A percentile compares a stretch with the other conserved stretches of the same genome.
Conservation (phyloP, 2,329 filamentous ascomycete species). For the Trichoderma sp. region DNA sequence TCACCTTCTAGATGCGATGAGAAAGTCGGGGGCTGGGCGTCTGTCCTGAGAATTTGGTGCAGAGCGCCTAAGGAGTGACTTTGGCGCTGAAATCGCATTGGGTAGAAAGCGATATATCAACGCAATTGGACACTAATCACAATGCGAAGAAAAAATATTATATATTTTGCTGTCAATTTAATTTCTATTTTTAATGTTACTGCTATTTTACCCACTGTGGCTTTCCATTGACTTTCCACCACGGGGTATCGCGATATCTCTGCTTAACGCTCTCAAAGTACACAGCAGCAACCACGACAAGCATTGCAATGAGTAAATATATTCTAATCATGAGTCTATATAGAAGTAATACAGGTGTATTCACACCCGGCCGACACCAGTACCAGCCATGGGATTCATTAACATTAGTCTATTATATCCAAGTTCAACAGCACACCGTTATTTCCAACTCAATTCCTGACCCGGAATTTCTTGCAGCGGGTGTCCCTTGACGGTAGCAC, state of each 20-base stretch:
- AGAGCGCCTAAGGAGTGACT: conserved; percentile 30
- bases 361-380: neutral
- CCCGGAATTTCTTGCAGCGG: conserved; percentile 37
- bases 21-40: conserved; percentile 31
- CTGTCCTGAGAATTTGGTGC: conserved; percentile 27
- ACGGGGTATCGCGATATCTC: neutral
- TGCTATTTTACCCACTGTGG: neutral
- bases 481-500: conserved; percentile 40
- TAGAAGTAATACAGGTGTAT: neutral
- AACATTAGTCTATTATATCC: conserved; percentile 18
- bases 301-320: neutral
- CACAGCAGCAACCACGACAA: neutral
- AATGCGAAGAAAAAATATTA: too few relatives aligned
- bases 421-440: conserved; percentile 17
- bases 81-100: neutral
- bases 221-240: neutral
- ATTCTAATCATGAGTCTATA: neutral
- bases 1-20: neutral
- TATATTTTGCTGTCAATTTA: neutral
- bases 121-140: neutral
- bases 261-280: neutral
- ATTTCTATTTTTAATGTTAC: too few relatives aligned
- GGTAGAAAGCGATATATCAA: too few relatives aligned
- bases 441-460: conserved; percentile 35
- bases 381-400: conserved; percentile 13